Evolutionary conservation across 306 rosid species (phyloP), one percentile per base, ranked within the genome.

Genomic region (Inga laurina): DNA sequence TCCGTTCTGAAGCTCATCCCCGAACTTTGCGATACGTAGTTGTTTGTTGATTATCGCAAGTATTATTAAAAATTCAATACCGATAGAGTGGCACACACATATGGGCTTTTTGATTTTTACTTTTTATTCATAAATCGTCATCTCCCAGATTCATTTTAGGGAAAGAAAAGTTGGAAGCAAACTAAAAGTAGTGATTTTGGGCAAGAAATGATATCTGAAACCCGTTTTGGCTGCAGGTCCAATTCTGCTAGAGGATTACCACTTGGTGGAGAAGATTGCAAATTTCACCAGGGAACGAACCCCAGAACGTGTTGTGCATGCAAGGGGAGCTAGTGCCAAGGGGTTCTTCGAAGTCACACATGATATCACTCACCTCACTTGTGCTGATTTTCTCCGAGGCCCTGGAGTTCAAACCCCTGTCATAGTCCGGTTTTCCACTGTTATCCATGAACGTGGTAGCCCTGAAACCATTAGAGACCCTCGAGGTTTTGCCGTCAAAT

Each of bases 341-440:
- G 98, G 98, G n/a, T 95, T 95, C 84, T 95, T 95, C 84, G 97
- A 95, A 92, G 98, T 92, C 85, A 95, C 98, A 75, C 98, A 95
- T 80, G 98, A 93, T 79, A 79, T 95, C 66, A 70, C 98, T 73
- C 86, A 92, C 86, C 97, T 95, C 56, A 66, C 98, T 10, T 93
- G 97, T 85, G 98, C 98, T 3, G 98, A 95, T 86, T 95, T 95
- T 89, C 98, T 95, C 54, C 91, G 98, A 22, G 94, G 93, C 67
- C 97, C 98, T 35, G 98, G 98, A 65, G 98, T 93, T 84, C 98
- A 95, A 91, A 95, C 98, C 35, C 98, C 98, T 21, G 89, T 95
- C 37, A 92, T 95, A 77, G 96, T 95, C 35, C 98, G 98, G 76
- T 95, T 95, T 88, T 95, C 98, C 4, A 95, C 98, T 68, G 98